Base-by-base conservation (phyloP, 441 rosid species). In the Gossypium schwendimanii region DNA sequence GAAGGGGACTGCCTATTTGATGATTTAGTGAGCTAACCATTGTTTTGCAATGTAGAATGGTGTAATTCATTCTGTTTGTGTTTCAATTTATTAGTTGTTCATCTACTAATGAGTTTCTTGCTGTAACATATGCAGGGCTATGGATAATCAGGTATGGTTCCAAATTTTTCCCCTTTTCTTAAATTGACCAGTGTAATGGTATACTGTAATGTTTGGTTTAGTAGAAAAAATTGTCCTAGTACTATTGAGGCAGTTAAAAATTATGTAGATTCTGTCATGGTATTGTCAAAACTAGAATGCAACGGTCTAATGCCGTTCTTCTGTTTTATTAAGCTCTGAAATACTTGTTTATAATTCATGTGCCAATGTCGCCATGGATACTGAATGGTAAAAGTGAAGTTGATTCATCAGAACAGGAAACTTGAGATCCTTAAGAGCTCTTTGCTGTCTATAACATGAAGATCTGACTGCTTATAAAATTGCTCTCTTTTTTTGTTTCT, bases 61-160 rank as follows among this genome's bases (percentile, higher is more conserved):
- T 53, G 23, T 52, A 41, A 7, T 23, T 26, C 73, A 49, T 41
- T 44, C 17, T 45, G 55, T 50, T 36, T 70, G 8, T 57, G 26
- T 33, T 23, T 31, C 5, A 53, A 5, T 6, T 11, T 52, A 57
- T 41, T 73, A 14, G 26, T 11, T 70, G 54, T 57, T 72, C 58
- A 49, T 72, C 61, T 62, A 33, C 82, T 84, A 36, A 77, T 44
- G 63, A 55, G 0, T 31, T 41, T 18, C 69, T 63, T 77, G 69
- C 69, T 79, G 23, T 79, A 60, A 33, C 24, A 54, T 75, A n/a
- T 81, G 85, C 93, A 93, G 99, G 96, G 99, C 99, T 77, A 84
- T 76, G 18, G 99, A 95, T 84, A 93, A 88, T 84, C 97, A 95
- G 95, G 98, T 92, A 86, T 69, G 21, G 36, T 45, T 5, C 7